Base-by-base conservation (phyloP, 495 filamentous ascomycete genomes). In the Astrothelium macrocarpum region DNA sequence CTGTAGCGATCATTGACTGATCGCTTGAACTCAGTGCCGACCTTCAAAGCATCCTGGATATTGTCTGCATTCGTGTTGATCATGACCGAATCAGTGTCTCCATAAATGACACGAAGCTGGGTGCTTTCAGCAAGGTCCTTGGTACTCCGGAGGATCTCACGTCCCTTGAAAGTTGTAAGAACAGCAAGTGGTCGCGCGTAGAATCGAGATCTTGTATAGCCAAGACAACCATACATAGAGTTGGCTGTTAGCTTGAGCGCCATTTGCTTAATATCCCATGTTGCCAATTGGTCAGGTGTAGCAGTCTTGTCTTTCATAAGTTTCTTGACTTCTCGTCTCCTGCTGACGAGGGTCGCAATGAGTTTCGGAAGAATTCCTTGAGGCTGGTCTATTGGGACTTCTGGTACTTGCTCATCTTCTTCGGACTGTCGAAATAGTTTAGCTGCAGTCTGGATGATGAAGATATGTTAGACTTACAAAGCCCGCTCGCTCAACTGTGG, bases 81-180 rank as follows among this genome's bases (percentile, higher is more conserved):
- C 94, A 98, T 98, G 76, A 98, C 94, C 26, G 94, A 98, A 73
- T 98, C 94, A 26, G 94, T 98, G 77, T 98, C 94, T 76, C 94
- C 94, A 71, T 98, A 98, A 63, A 98, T 96, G 73, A 98, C 94
- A 65, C 89, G 85, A 56, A 98, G 81, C 43, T 88, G 84, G 59
- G 87, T 91, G 63, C 84, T 88, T 73, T 97, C 93, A 1, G 92
- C 94, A 42, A 98, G 81, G 31, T 95, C 91, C 75, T 96, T 97
- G 62, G 94, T 98, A 70, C 88, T 92, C 62, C 88, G 83, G 36
- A 98, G 83, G 82, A 98, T 96, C 78, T 98, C 95, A 79, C 94
- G 93, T 59, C 94, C 94, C 72, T 97, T 97, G 77, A 85, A 95
- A 10, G 94, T 98, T 3, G 90, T 97, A 70, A 98, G 90, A 77